Base-by-base conservation (phyloP, 805 yeast species). In the Candida sphagnicola region DNA sequence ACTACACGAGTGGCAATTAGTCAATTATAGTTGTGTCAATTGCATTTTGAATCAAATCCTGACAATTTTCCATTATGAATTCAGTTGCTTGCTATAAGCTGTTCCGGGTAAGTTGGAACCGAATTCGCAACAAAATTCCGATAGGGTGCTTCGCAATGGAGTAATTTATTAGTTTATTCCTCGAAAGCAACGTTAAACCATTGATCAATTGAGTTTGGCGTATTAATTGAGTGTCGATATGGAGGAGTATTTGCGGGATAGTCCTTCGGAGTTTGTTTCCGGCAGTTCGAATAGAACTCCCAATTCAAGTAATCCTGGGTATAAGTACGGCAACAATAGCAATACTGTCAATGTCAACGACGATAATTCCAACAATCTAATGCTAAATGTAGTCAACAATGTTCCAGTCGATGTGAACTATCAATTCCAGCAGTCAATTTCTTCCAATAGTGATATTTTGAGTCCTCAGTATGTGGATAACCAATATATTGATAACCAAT, bases 201-300 rank as follows among this genome's bases (percentile, higher is more conserved):
- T n/a, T n/a, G n/a, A n/a, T n/a, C n/a, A n/a, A n/a, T n/a, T n/a
- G n/a, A n/a, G n/a, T n/a, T n/a, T n/a, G n/a, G n/a, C n/a, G n/a
- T n/a, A n/a, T n/a, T n/a, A n/a, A n/a, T n/a, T n/a, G n/a, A n/a
- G n/a, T n/a, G n/a, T n/a, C 11, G 19, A 24, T 2, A 45, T 45
- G 48, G 48, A 42, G 21, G 41, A 45, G 26, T 45, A 29, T 29
- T 38, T 45, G 14, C 40, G 35, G 23, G 48, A 45, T 24, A 42
- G 48, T 39, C 48, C 48, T 17, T 34, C 44, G 16, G 43, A 37
- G 13, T 34, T 34, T 25, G 35, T 13, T 28, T 14, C 39, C 4
- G 24, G 31, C 14, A 28, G n/a, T 12, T 24, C 30, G 11, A 23
- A 26, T 8, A 28, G 12, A 10, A 39, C 29, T n/a, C 23, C 31